Base-by-base conservation (phyloP, 2,329 filamentous ascomycete genomes). In the Penicillium sp. region DNA sequence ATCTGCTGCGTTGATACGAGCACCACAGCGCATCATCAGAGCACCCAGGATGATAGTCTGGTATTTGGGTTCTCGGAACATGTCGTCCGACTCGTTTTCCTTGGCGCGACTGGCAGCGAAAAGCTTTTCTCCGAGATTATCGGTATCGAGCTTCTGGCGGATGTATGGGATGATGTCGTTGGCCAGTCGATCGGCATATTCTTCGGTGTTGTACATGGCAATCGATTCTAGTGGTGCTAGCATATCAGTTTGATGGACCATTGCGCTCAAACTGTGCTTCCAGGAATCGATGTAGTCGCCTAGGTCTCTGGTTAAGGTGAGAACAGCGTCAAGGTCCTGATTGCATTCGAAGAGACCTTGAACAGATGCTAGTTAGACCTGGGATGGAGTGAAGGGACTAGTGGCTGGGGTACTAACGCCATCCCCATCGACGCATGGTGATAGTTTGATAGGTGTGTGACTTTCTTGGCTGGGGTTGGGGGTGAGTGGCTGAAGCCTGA, bases 391-490 rank as follows among this genome's bases (percentile, higher is more conserved):
- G 35, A n/a, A 22, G 4, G n/a, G 11, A 36, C 3, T 1, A 17
- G 37, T 1, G 5, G 17, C 12, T 5, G 28, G n/a, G n/a, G 9
- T 16, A 51, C 38, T 45, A 3, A 51, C 40, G 49, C 49, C 30
- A 51, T 12, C 49, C 49, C 49, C 49, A 51, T 35, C 49, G 49
- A 22, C 49, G 38, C 49, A 51, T 51, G 30, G 35, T 44, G 11
- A 6, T 19, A 2, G 28, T n/a, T 5, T 33, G 28, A 16, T 19
- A 3, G 4, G 22, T 12, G 42, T 43, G 26, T 16, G 14, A 44
- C 12, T 44, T 44, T 8, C 3, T 31, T 1, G 7, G 4, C 2
- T 19, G 26, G 5, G n/a, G 7, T 6, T 44, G 17, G 14, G 7
- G 2, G 4, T 43, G 5, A 19, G 42, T 31, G 28, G 5, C 3